Conservation (phyloP, 768 basidiomycete genomes). For the Favolaschia claudopus region DNA sequence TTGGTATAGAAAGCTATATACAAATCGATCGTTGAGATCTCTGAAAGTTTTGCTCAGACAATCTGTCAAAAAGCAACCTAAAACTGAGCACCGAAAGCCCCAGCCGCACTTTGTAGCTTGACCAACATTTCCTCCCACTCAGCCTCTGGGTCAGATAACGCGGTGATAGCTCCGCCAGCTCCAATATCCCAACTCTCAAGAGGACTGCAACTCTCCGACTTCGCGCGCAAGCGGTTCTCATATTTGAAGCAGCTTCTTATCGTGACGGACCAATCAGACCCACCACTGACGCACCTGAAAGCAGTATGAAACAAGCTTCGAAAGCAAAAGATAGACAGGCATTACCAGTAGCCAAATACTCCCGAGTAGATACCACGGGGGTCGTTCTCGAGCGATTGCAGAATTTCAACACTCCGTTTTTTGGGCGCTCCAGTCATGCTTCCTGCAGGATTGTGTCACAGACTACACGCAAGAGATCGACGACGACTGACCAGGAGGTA, state of each 20-base stretch:
- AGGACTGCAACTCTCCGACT: conserved; percentile 17
- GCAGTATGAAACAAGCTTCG: no score
- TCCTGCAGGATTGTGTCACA: conserved; percentile 52
- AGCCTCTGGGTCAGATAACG: conserved; percentile 80
- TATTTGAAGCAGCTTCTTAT: conserved; percentile 92
- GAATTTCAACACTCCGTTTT: conserved; percentile 89
- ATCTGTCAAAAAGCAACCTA: not conserved
- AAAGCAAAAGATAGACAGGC: no score
- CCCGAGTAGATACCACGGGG: conserved; percentile 89
- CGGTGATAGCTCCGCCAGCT: conserved; percentile 97
- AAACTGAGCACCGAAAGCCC: conserved; percentile 52
- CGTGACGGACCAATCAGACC: conserved; percentile 92
- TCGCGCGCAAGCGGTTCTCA: conserved; percentile 43
- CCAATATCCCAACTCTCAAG: conserved; percentile 81
- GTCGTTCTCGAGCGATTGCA: conserved; percentile 77
- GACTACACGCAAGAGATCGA: not conserved
- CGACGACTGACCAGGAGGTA: conserved; percentile 78
- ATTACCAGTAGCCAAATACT: conserved; percentile 93
- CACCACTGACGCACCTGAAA: conserved; percentile 86
- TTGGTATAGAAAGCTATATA: not conserved
- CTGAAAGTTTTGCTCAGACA: no score
- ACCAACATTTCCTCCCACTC: conserved; percentile 96
- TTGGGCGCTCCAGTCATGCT: conserved; percentile 99
- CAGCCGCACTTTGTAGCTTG: conserved; percentile 84
- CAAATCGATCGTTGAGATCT: conserved; percentile 28